Evolutionary conservation across 139 green algal genomes (phyloP).

Genomic region (Chlamydomonas asymmetrica): DNA sequence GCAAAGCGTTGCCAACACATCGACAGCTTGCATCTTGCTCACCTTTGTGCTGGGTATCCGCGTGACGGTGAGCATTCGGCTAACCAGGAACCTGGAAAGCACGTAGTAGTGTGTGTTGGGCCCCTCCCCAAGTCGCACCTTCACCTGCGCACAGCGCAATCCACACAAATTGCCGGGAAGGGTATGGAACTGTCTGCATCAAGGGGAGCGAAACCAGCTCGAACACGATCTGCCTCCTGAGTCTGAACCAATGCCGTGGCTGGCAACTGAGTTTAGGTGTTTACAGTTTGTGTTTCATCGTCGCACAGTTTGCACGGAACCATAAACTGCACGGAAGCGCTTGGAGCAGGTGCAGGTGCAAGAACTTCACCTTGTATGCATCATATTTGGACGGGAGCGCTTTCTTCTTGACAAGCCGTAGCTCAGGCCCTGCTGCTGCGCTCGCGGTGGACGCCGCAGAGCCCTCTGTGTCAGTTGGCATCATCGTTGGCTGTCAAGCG

Average conservation of each 20-base stretch:
- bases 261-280: neutral
- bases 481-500: neutral
- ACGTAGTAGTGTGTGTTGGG: conserved; percentile 91
- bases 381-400: conserved; percentile 74
- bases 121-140: conserved; percentile 77
- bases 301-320: neutral
- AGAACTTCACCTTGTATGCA: conserved; percentile 68
- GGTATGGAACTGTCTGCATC: too few species aligned
- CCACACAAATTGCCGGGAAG: too few species aligned
- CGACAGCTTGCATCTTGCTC: too few species aligned
- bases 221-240: neutral
- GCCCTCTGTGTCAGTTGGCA: too few species aligned
- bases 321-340: neutral
- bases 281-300: neutral
- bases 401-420: conserved; percentile 28
- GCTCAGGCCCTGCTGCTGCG: neutral
- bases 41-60: conserved; percentile 82
- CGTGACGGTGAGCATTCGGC: conserved; percentile 89
- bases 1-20: too few species aligned
- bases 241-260: neutral
- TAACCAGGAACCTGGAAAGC: conserved; percentile 89
- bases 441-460: too few species aligned
- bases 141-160: conserved; percentile 56
- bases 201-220: too few species aligned
- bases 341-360: neutral